Base-by-base conservation (phyloP, 2,329 filamentous ascomycete species). In the Aspergillus clavatus region DNA sequence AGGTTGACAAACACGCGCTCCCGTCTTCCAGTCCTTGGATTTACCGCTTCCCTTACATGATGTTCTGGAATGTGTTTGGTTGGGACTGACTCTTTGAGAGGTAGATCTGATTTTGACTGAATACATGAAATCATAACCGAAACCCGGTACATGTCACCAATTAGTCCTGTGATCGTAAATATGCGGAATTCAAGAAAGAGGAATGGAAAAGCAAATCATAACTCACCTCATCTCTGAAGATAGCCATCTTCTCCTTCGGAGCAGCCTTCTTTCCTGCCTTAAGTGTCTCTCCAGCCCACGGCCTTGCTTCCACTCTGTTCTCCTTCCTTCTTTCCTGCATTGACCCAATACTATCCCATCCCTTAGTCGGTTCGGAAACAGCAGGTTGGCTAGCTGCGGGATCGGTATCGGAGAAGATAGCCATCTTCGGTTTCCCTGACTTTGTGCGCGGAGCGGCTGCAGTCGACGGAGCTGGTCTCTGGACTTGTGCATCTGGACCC, bases 161-260 rank as follows among this genome's bases (percentile, higher is more conserved):
- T 96, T 95, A 96, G 90, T 95, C 89, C 90, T 96, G 81, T 80
- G 77, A 79, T 83, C 77, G 89, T 93, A 88, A 93, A 93, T 81
- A 89, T 77, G 68, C 77, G 78, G 75, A 70, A 65, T 57, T 69
- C 66, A 67, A 35, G 60, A 66, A 61, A 64, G 57, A 61, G 56
- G 53, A 11, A 21, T 11, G 56, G 52, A 53, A 57, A 53, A 52
- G 54, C 57, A 63, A 65, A 56, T 59, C 54, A 60, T 60, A 65
- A 78, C 89, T 84, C 85, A 98, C 93, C 86, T 86, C 77, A 77
- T 98, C 93, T 76, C 87, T 91, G 76, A 96, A 98, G 37, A 98
- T 81, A 62, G 84, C 76, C 83, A 98, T 86, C 76, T 96, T 97
- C 43, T 84, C 77, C 43, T 78, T 79, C 24, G 78, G 81, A 35